Base-by-base conservation (phyloP, 371 early-diverging fungal genomes). In the Rhizomucor miehei region DNA sequence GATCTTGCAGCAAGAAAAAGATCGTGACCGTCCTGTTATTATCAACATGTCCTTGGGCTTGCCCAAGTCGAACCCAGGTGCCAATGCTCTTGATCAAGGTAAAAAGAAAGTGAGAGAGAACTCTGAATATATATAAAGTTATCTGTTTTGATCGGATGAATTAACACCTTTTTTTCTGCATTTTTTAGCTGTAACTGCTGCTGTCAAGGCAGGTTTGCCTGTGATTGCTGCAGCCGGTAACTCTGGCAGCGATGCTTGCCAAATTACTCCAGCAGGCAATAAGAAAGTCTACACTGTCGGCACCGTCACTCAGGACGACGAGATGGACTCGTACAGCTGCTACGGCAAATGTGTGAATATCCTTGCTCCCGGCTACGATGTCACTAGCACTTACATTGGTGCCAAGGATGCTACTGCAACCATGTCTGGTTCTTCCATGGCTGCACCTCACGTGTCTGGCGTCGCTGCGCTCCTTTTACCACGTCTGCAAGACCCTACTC, bases 211-310 rank as follows among this genome's bases (percentile, higher is more conserved):
- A 48, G 78, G 79, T 60, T 51, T 87, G 37, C 75, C 79, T 21
- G 68, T 92, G 36, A 68, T 84, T 40, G 90, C 84, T 48, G 93
- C 93, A 58, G 93, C 92, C 38, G 93, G 91, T 35, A 89, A 89
- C 69, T 80, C 69, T 29, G 35, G 24, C n/a, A 54, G 56, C 23
- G 73, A 87, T 51, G 88, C 91, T 12, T 94, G 95, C 64, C 51
- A 68, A 6, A 71, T 65, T 38, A 75, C 83, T 8, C 92, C 92
- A 53, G 86, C 86, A 25, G 79, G 87, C 21, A 80, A 77, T 35
- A 61, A 59, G 6, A 43, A 68, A 38, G 90, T 84, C 24, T 76
- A 87, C 39, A 77, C 91, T 4, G 89, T 91, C 19, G 93, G 84
- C 51, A 77, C 86, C 17, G 70, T 75, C 13, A 81, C 82, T 49